Evolutionary conservation across 1,284 basidiomycete genomes (phyloP), one percentile per base, ranked within the genome.

Genomic region (Irpex sp.): DNA sequence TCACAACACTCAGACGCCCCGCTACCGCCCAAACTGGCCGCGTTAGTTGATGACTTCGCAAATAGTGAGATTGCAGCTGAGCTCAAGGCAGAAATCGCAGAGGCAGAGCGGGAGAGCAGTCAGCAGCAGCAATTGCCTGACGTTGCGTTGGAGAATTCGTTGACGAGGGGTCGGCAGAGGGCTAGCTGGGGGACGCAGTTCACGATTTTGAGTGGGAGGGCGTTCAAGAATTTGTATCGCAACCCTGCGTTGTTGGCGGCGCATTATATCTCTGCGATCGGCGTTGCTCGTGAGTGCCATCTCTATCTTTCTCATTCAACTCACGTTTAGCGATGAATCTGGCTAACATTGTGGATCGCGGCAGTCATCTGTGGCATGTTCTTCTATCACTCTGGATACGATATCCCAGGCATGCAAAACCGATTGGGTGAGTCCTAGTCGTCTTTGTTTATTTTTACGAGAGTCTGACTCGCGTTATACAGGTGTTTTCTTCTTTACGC

Each of bases 141-240:
- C 71, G 82, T 89, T 3, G 80, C 79, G 33, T 77, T 82, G 36
- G 90, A 90, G 72, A 88, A 82, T 52, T 78, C 80, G 56, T 71
- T 91, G 60, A 74, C 96, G 67, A 78, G 88, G 36, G 91, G 91
- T 2, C 86, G 93, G 71, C 89, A 90, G 74, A 84, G 93, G 62
- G 96, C 95, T 3, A 88, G 83, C 64, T 94, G 89, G 82, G 81
- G 82, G 62, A 95, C 90, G 19, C 96, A 99, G 77, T 97, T 99
- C 73, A 84, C 83, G 71, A 94, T 98, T 63, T 75, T 99, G 67
- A 96, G 93, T 69, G 94, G 95, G 21, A 77, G 96, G 61, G 95
- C 96, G n/a, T 99, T 98, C 82, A 98, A 98, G 84, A 98, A 98
- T 72, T 75, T 98, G 62, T 95, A 96, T 72, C 85, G 96, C 42